phyloP scores from a whole-genome alignment of 2,329 filamentous ascomycete genomes.

The Alternaria ethzedia region DNA sequence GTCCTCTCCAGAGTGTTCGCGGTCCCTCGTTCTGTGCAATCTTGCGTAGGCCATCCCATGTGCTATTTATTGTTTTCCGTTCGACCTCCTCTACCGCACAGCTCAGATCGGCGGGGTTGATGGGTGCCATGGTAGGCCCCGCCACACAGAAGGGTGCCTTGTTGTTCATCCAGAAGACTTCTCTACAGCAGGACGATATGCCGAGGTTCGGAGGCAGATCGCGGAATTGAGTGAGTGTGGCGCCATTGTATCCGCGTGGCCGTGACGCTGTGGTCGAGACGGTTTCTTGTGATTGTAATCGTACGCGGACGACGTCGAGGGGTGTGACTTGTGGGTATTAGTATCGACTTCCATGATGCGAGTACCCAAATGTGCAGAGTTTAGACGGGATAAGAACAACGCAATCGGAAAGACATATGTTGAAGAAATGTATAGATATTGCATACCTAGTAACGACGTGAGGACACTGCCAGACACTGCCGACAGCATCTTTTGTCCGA shows the following conservation, averaged over 20 bases:
- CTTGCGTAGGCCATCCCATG: slow-evolving; percentile 88
- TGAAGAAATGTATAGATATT: neutral
- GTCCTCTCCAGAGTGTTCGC: slow-evolving; percentile 85
- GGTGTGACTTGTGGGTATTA: slow-evolving; percentile 70
- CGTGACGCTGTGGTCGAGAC: slow-evolving; percentile 58
- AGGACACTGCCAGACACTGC: slow-evolving; percentile 89
- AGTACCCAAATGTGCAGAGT: neutral
- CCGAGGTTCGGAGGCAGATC: slow-evolving; percentile 84
- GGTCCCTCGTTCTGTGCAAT: slow-evolving; percentile 93
- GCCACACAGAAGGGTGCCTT: slow-evolving; percentile 81
- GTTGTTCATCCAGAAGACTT: slow-evolving; percentile 96
- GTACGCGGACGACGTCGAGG: slow-evolving; percentile 94
- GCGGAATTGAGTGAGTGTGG: slow-evolving; percentile 58
- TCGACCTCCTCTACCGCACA: slow-evolving; percentile 91
- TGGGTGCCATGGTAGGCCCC: slow-evolving; percentile 57
- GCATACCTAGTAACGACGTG: slow-evolving; percentile 72
- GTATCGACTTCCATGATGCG: neutral
- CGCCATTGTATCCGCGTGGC: slow-evolving; percentile 42
- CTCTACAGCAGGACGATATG: slow-evolving; percentile 91
- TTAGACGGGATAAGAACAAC: neutral
- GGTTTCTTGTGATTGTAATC: slow-evolving; percentile 82
- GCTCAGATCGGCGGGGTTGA: slow-evolving; percentile 56
- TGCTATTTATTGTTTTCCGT: slow-evolving; percentile 84
- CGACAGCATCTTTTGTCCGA: slow-evolving; percentile 91
- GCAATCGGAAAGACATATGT: neutral